Base-by-base conservation (phyloP, 208 protist species). In the Endotrypanum monterogeii region DNA sequence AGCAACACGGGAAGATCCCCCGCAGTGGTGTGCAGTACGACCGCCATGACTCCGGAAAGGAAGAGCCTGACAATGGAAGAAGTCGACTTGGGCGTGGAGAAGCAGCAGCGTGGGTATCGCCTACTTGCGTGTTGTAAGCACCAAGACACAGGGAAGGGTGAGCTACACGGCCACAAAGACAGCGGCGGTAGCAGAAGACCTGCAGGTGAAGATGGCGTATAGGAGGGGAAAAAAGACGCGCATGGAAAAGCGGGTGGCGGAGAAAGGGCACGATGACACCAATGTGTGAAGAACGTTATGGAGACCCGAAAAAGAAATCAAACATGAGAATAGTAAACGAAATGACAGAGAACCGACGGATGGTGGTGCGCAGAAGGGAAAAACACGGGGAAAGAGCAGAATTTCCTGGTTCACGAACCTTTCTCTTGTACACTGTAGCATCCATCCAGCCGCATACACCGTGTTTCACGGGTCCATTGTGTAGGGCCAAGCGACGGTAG, bases 1-100 rank as follows among this genome's bases (percentile, higher is more conserved):
- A 96, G 84, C n/a, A 85, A 61, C 41, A 96, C 74, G 4, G 89
- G 83, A 57, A 96, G 77, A 56, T 91, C 89, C 7, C 92, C 92
- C 1, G 73, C 50, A 0, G 83, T 87, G 44, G 92, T 96, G 77
- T 90, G 86, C 46, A 96, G 63, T 12, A 94, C 83, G 63, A 94
- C 88, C 2, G 89, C 84, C 92, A 96, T 89, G 44, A 28, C 16
- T 65, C n/a, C 37, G 7, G 35, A 48, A 44, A 23, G 18, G 20
- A n/a, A 46, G n/a, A 28, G 23, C 60, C n/a, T 14, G 28, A 23
- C 8, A 28, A 39, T 28, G 35, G n/a, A 23, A 60, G n/a, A 12
- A 11, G 35, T 5, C 14, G 6, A 63, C n/a, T 56, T 25, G 57
- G 46, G n/a, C n/a, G 11, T 39, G 9, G 60, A 7, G 23, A 44